Percentiles rank a stretch among this genome's conserved stretches.
These are phyloP conservation scores for Triticum urartu DNA, from an alignment of 176 grass and related monocot genomes.

Conservation along the genomic window DNA sequence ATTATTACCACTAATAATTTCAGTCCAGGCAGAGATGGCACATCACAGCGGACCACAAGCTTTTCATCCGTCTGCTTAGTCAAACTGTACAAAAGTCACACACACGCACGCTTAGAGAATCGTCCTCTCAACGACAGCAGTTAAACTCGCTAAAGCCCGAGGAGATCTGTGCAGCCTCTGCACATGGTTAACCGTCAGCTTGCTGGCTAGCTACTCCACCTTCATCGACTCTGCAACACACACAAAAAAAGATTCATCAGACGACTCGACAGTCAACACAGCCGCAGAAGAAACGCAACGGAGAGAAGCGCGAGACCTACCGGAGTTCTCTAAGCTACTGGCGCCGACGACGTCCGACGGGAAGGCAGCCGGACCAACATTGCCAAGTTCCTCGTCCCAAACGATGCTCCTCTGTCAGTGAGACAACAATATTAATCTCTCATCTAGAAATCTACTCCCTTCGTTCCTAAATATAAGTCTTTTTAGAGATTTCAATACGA, in stretches of 20 bases:
- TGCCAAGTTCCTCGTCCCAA: slow-evolving; percentile 55
- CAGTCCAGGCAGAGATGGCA: neutral
- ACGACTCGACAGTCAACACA: neutral
- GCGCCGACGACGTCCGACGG: slow-evolving; percentile 16
- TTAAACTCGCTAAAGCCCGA: slow-evolving; percentile 14
- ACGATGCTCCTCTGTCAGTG: slow-evolving; percentile 33
- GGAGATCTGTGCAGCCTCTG: slow-evolving; percentile 26
- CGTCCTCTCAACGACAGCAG: slow-evolving; percentile 19
- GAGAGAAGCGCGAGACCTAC: slow-evolving; percentile 6
- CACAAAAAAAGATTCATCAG: too few species aligned
- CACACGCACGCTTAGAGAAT: neutral
- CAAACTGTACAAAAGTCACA: slow-evolving; percentile 42
- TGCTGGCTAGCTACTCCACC: slow-evolving; percentile 36
- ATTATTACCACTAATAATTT: slow-evolving; percentile 11
- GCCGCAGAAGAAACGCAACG: neutral
- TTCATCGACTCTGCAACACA: slow-evolving; percentile 50
- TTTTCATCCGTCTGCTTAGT: slow-evolving; percentile 25
- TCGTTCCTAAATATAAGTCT: too few species aligned
- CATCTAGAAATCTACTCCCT: neutral
- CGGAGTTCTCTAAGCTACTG: slow-evolving; percentile 34
- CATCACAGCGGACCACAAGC: slow-evolving; percentile 6
- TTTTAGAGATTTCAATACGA: too few species aligned
- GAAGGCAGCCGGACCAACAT: slow-evolving; percentile 42
- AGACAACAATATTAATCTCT: neutral
- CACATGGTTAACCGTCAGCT: neutral